These are phyloP conservation scores for Dendrobium catenatum DNA, from an alignment of 106 monocot genomes.

Conservation along the genomic window DNA sequence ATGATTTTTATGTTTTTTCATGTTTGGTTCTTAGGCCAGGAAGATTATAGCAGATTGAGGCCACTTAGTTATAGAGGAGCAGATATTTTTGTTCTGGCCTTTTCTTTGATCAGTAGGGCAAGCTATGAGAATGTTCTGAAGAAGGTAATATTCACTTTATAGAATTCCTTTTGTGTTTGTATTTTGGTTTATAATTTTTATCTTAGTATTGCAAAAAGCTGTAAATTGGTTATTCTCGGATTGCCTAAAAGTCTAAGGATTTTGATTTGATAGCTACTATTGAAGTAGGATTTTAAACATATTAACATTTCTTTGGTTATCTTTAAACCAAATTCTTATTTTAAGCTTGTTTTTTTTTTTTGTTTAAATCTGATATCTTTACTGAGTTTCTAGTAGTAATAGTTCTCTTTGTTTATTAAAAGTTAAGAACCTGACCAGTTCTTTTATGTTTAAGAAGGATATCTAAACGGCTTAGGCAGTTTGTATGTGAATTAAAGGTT, in stretches of 20 bases:
- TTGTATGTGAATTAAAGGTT: neutral
- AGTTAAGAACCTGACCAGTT: neutral
- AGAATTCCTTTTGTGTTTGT: neutral
- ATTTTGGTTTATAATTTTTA: constrained; percentile 1
- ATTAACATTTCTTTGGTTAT: no score
- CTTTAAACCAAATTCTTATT: no score
- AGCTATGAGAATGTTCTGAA: constrained; percentile 73
- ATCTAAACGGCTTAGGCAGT: no score
- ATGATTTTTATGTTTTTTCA: neutral
- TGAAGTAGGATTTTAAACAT: no score
- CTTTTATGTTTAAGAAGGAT: no score
- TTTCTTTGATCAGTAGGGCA: constrained; percentile 57
- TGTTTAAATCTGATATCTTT: no score
- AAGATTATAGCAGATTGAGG: constrained; percentile 58
- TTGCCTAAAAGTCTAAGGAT: no score
- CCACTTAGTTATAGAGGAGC: constrained; percentile 62
- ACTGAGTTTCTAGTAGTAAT: no score
- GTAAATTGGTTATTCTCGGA: neutral
- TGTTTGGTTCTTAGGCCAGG: constrained; percentile 33
- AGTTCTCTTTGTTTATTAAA: neutral
- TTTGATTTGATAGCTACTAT: no score
- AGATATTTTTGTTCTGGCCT: constrained; percentile 50
- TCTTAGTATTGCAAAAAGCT: neutral
- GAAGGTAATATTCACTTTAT: constrained; percentile 34
- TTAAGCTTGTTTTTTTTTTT: no score